These are phyloP conservation scores for Exserohilum turcica DNA, from an alignment of 2,329 filamentous ascomycete species.

Conservation along the genomic window DNA sequence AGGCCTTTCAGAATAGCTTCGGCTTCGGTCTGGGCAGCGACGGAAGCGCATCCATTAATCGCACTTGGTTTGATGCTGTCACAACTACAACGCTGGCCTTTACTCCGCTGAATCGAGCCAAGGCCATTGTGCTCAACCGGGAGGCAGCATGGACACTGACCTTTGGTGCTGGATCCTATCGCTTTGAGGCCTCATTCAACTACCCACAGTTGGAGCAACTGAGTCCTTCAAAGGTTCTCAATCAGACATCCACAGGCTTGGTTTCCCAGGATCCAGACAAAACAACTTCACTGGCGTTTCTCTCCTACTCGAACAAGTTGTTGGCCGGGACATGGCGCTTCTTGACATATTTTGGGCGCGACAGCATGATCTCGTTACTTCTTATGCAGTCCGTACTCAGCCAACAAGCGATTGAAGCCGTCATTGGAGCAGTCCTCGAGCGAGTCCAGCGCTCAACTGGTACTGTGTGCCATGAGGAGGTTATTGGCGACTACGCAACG, in stretches of 20 bases:
- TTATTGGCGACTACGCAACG: conserved; percentile 68
- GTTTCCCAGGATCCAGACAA: conserved; percentile 55
- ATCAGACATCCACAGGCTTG: conserved; percentile 53
- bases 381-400: conserved; percentile 64
- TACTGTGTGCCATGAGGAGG: conserved; percentile 68
- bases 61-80: conserved; percentile 66
- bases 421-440: conserved; percentile 65
- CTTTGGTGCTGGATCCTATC: conserved; percentile 61
- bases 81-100: conserved; percentile 63
- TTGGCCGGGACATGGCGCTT: conserved; percentile 70
- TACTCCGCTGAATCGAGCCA: conserved; percentile 26
- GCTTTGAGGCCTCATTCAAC: conserved; percentile 64
- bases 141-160: conserved; percentile 48
- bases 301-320: conserved; percentile 67
- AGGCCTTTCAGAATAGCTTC: conserved; percentile 61
- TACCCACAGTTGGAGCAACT: conserved; percentile 66
- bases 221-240: conserved; percentile 57
- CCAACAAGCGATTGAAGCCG: conserved; percentile 63
- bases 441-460: conserved; percentile 65
- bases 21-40: conserved; percentile 48
- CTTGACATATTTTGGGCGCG: conserved; percentile 69
- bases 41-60: conserved; percentile 56
- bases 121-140: conserved; percentile 20
- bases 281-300: conserved; percentile 62
- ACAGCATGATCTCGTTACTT: conserved; percentile 66